Conservation (phyloP, 805 yeast species). For the Yarrowia phangngaensis region DNA sequence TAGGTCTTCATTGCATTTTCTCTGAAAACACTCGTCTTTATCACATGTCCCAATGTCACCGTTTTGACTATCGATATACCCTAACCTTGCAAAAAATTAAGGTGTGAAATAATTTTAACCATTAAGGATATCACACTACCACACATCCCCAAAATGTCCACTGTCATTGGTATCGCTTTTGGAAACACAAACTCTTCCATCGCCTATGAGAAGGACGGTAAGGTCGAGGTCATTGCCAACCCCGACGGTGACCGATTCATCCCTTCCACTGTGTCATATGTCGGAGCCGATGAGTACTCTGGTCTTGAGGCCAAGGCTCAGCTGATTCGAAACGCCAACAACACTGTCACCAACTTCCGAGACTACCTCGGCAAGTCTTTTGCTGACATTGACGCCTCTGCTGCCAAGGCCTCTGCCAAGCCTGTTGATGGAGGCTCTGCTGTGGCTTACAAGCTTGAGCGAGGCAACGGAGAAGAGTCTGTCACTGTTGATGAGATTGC, state of each 20-base stretch:
- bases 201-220: slow-evolving; percentile 84
- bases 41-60: too few relatives aligned
- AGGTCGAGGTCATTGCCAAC: slow-evolving; percentile 95
- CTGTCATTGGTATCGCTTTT: slow-evolving; percentile 90
- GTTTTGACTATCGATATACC: too few relatives aligned
- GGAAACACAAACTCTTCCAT: slow-evolving; percentile 96
- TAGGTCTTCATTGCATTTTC: too few relatives aligned
- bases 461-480: slow-evolving; percentile 46
- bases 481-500: slow-evolving; percentile 73
- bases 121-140: neutral
- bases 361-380: slow-evolving; percentile 81
- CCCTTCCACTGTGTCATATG: slow-evolving; percentile 87
- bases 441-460: slow-evolving; percentile 47
- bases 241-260: slow-evolving; percentile 98
- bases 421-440: slow-evolving; percentile 68
- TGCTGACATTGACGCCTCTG: slow-evolving; percentile 62
- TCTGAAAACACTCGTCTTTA: too few relatives aligned
- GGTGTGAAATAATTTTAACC: slow-evolving; percentile 11
- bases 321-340: slow-evolving; percentile 80
- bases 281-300: slow-evolving; percentile 93
- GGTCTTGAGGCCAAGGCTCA: slow-evolving; percentile 95
- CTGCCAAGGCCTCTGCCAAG: slow-evolving; percentile 61
- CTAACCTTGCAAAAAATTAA: slow-evolving; percentile 23
- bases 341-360: slow-evolving; percentile 87
- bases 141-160: slow-evolving; percentile 17